Evolutionary conservation across 2,329 filamentous ascomycete species (phyloP).

Genomic region (Geoglossum cookeanum): DNA sequence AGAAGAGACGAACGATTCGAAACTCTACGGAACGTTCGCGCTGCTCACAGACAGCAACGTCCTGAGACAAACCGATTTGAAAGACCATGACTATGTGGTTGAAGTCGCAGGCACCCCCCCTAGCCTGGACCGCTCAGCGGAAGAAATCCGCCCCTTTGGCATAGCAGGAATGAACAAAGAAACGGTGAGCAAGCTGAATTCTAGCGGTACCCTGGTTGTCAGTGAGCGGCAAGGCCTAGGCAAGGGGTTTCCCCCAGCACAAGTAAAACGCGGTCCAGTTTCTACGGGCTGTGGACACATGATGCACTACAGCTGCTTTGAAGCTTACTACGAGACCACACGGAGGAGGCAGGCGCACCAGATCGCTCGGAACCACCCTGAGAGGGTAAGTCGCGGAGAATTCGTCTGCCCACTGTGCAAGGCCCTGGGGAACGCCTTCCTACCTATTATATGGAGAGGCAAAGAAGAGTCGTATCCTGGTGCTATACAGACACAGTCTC

Average conservation of each 20-base stretch:
- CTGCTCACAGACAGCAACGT: slow-evolving; percentile 74
- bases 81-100: slow-evolving; percentile 64
- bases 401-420: slow-evolving; percentile 97
- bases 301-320: slow-evolving; percentile 95
- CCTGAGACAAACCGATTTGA: slow-evolving; percentile 66
- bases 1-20: slow-evolving; percentile 79
- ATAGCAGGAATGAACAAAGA: slow-evolving; percentile 73
- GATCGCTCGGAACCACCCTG: slow-evolving; percentile 85
- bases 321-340: slow-evolving; percentile 73
- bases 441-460: slow-evolving; percentile 90
- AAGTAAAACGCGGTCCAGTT: slow-evolving; percentile 54
- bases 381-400: slow-evolving; percentile 58
- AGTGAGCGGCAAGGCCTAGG: slow-evolving; percentile 68
- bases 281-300: slow-evolving; percentile 90
- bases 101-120: slow-evolving; percentile 63
- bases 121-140: slow-evolving; percentile 70
- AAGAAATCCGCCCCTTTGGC: slow-evolving; percentile 71
- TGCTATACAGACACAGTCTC: slow-evolving; percentile 37
- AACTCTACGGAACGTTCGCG: slow-evolving; percentile 83
- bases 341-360: slow-evolving; percentile 72
- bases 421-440: slow-evolving; percentile 81
- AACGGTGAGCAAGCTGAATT: slow-evolving; percentile 55
- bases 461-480: slow-evolving; percentile 71
- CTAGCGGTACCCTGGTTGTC: slow-evolving; percentile 49
- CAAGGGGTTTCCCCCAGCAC: slow-evolving; percentile 62